phyloP scores from a whole-genome alignment of 1,139 yeast species.

The Nakaseomyces bracarensis region DNA sequence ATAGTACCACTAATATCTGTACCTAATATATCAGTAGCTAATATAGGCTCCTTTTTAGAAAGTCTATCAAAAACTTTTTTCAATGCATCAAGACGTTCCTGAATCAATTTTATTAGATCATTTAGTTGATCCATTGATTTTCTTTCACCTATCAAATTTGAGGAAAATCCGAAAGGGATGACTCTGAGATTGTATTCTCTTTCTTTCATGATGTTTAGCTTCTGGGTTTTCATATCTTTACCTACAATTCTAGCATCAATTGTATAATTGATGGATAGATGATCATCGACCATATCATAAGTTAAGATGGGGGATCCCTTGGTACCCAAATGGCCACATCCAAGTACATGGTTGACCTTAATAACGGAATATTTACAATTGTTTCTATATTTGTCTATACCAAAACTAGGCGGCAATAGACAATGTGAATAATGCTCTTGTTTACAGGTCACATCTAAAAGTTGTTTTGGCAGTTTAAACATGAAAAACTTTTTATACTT shows the following conservation, averaged over 20 bases:
- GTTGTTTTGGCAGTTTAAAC: conserved; percentile 49
- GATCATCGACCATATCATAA: conserved; percentile 30
- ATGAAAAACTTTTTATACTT: conserved; percentile 55
- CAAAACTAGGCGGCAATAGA: conserved; percentile 57
- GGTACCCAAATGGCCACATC: conserved; percentile 35
- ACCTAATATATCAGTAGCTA: conserved; percentile 16
- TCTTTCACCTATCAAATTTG: conserved; percentile 20
- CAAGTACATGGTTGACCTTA: conserved; percentile 29
- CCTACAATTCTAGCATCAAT: conserved; percentile 28
- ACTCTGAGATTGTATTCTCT: conserved; percentile 31
- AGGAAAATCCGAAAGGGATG: conserved; percentile 32
- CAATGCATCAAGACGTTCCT: conserved; percentile 19
- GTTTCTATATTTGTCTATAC: conserved; percentile 41
- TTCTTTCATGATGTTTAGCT: conserved; percentile 23
- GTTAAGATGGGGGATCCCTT: conserved; percentile 35
- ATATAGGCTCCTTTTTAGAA: conserved; percentile 16
- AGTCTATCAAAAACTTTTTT: conserved; percentile 17
- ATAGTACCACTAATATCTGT: conserved; percentile 22
- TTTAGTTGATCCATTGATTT: conserved; percentile 16
- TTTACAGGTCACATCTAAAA: conserved; percentile 50
- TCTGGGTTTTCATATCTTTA: conserved; percentile 18
- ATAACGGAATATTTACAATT: conserved; percentile 29
- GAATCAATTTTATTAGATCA: conserved; percentile 14
- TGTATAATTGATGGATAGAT: conserved; percentile 28
- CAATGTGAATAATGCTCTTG: conserved; percentile 47